Percentiles rank a stretch among this genome's conserved stretches.
Evolutionary conservation across 352 stramenopile genomes (phyloP).

Genomic region (Pythium angustatum): DNA sequence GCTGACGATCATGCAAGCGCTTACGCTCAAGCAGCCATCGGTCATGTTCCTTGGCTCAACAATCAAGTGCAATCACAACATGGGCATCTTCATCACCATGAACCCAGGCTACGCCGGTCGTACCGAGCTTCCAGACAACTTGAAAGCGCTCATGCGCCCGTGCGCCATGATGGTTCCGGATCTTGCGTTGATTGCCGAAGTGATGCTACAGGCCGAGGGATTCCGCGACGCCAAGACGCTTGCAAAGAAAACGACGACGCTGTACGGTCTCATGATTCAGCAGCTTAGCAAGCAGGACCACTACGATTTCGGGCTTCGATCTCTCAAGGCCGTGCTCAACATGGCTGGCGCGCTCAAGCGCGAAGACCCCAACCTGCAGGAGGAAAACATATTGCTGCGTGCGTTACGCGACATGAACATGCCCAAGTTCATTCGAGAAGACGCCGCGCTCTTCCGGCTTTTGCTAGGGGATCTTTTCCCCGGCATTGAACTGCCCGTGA

Average conservation of each 20-base stretch:
- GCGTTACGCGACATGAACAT: constrained; percentile 96
- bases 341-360: constrained; percentile 91
- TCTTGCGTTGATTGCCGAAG: constrained; percentile 80
- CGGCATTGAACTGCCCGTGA: constrained; percentile 81
- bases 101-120: constrained; percentile 91
- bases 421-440: constrained; percentile 94
- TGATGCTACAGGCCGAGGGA: constrained; percentile 86
- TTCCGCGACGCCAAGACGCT: constrained; percentile 82
- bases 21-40: constrained; percentile 68
- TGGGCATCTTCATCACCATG: constrained; percentile 94
- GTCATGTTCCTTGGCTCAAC: constrained; percentile 85
- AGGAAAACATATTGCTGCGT: constrained; percentile 95
- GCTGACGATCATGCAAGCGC: constrained; percentile 88
- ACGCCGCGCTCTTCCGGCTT: constrained; percentile 90
- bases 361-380: constrained; percentile 93
- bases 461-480: constrained; percentile 91
- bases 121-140: constrained; percentile 88
- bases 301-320: constrained; percentile 85
- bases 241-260: constrained; percentile 85
- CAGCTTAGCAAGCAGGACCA: constrained; percentile 88
- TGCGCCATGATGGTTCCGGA: constrained; percentile 91
- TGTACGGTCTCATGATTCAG: constrained; percentile 87
- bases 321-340: constrained; percentile 85
- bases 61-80: constrained; percentile 88
- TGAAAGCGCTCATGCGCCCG: constrained; percentile 85